Evolutionary conservation across 1,284 basidiomycete species (phyloP).

Genomic region (Cutaneotrichosporon dermatis): DNA sequence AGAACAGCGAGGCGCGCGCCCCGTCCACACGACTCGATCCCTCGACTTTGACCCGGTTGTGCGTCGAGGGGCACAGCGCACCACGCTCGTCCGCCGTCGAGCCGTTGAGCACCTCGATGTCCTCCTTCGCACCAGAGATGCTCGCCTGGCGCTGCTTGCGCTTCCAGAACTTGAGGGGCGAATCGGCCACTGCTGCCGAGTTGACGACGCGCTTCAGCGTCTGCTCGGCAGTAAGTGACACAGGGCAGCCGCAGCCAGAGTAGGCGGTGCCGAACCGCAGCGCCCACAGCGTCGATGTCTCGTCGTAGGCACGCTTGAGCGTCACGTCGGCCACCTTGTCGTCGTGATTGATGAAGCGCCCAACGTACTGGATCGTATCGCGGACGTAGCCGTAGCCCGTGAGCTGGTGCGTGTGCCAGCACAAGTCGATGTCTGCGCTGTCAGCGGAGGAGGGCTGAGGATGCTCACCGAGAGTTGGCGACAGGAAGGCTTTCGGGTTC

Average conservation of each 20-base stretch:
- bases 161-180: constrained; percentile 12
- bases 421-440: constrained; percentile 43
- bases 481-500: constrained; percentile 19
- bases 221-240: background rate
- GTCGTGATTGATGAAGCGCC: constrained; percentile 32
- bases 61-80: constrained; percentile 14
- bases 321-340: constrained; percentile 32
- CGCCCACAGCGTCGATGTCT: constrained; percentile 27
- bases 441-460: constrained; percentile 5
- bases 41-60: constrained; percentile 13
- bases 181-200: background rate
- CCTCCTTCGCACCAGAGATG: background rate
- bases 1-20: background rate
- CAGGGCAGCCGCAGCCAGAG: constrained; percentile 18
- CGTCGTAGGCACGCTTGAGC: constrained; percentile 22
- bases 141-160: background rate
- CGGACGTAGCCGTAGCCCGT: constrained; percentile 19
- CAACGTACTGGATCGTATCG: constrained; percentile 22
- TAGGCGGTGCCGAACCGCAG: constrained; percentile 18
- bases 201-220: background rate
- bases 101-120: background rate
- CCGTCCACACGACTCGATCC: background rate
- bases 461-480: constrained; percentile 21
- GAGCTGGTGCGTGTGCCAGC: constrained; percentile 48
- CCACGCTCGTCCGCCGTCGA: constrained; percentile 8